A percentile compares a stretch with the other conserved stretches of the same genome.
phyloP scores from a whole-genome alignment of 345 rosid genomes.

The Citrus hindsii region DNA sequence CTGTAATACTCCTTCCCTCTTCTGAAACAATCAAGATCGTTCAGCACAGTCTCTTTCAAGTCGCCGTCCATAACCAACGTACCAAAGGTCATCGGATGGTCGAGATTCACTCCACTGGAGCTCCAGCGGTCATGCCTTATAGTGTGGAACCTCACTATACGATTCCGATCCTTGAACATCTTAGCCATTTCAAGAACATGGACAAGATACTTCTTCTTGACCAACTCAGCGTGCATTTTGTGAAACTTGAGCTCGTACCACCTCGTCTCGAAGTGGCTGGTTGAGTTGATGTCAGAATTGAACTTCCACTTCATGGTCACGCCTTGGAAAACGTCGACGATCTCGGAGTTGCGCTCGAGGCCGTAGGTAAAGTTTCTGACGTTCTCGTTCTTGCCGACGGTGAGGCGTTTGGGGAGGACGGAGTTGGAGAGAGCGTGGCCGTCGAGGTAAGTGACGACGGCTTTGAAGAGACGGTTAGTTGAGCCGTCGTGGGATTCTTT shows the following conservation, averaged over 20 bases:
- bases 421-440: constrained; percentile 10
- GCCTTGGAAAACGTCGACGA: constrained; percentile 29
- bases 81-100: constrained; percentile 43
- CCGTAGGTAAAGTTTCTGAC: constrained; percentile 24
- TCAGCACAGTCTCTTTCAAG: constrained; percentile 15
- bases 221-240: constrained; percentile 22
- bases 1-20: constrained; percentile 19
- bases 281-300: constrained; percentile 12
- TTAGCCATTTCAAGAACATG: constrained; percentile 33
- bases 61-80: constrained; percentile 43
- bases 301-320: constrained; percentile 35
- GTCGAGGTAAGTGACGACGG: constrained; percentile 26
- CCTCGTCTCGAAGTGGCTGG: constrained; percentile 9
- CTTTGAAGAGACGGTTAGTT: constrained; percentile 31
- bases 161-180: constrained; percentile 23
- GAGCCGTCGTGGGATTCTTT: constrained; percentile 35
- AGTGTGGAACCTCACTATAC: constrained; percentile 26
- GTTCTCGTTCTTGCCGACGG: constrained; percentile 34
- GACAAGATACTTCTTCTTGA: constrained; percentile 27
- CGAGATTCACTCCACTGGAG: constrained; percentile 18
- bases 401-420: constrained; percentile 20
- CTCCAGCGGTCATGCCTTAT: constrained; percentile 31
- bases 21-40: constrained; percentile 34
- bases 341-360: constrained; percentile 26
- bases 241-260: constrained; percentile 41